Evolutionary conservation across 345 rosid genomes (phyloP), one percentile per base, ranked within the genome.

Genomic region (Salix brachista): DNA sequence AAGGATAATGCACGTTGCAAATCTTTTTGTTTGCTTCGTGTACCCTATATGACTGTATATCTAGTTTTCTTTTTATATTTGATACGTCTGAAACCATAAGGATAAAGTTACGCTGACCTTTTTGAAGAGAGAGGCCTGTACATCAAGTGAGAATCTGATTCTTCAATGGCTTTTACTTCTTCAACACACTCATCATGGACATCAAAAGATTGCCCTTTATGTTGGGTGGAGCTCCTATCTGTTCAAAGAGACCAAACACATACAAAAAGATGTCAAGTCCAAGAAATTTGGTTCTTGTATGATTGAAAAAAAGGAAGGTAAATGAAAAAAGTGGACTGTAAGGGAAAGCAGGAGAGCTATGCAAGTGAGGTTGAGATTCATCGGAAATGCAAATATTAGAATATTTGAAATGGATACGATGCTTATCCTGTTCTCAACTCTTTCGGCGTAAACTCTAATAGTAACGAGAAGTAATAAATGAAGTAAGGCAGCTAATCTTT

Each of bases 191-290:
- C 84, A 70, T 73, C 79, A 78, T 76, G 83, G 6, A 67, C 82
- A 66, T 85, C 89, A 70, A 80, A 85, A 81, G 80, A 74, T 67
- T 68, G 86, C 77, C 83, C 85, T 75, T 87, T 82, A 67, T 81
- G 73, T 34, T 77, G 85, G 79, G 41, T 61, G 25, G 79, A 76
- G 62, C 76, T 78, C 71, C 61, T 80, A 58, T 83, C 91, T 88
- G 86, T 41, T 67, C 37, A 6, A 50, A 17, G 42, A 54, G 32
- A 25, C 65, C 50, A 58, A 32, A 50, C 30, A 68, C 18, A 75
- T 14, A 75, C 34, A 17, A 21, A 65, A 46, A 13, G 14, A 34
- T 41, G 71, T 37, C 68, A 52, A 36, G 48, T 75, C 34, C 19
- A 44, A 13, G 39, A 64, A 62, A 19, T 56, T 56, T 67, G 73